phyloP scores from a whole-genome alignment of 352 stramenopile genomes.

The Globisporangium abappressorium region DNA sequence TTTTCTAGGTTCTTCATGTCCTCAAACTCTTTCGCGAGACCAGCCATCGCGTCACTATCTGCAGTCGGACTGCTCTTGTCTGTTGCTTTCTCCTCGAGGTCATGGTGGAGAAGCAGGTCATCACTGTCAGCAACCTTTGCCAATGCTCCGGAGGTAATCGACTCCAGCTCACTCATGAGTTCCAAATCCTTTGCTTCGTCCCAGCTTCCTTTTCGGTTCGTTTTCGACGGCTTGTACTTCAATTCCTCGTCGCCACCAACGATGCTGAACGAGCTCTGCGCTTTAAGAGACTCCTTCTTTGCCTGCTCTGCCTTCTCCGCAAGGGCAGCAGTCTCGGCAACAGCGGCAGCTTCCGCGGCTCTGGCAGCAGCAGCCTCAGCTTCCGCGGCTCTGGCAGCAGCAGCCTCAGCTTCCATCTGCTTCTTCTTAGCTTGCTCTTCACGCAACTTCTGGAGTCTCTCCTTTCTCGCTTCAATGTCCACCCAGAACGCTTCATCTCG shows the following conservation, averaged over 20 bases:
- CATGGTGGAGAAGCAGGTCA: slow-evolving; percentile 21
- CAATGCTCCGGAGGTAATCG: slow-evolving; percentile 57
- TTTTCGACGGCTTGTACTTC: slow-evolving; percentile 25
- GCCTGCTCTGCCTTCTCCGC: slow-evolving; percentile 35
- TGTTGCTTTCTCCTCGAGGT: slow-evolving; percentile 46
- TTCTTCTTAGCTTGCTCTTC: slow-evolving; percentile 73
- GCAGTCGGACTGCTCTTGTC: slow-evolving; percentile 12
- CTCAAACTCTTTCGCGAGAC: slow-evolving; percentile 67
- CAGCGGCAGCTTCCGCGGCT: slow-evolving; percentile 31
- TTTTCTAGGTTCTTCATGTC: slow-evolving; percentile 84
- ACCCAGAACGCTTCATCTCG: slow-evolving; percentile 84
- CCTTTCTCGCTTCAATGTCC: slow-evolving; percentile 82
- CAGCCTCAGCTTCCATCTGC: slow-evolving; percentile 48
- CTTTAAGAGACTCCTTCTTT: slow-evolving; percentile 30
- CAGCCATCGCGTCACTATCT: slow-evolving; percentile 32
- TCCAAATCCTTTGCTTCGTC: slow-evolving; percentile 85
- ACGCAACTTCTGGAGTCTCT: slow-evolving; percentile 61
- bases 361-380: slow-evolving; percentile 41
- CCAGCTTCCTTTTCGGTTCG: slow-evolving; percentile 75
- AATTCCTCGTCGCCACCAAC: slow-evolving; percentile 58
- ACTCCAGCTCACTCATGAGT: slow-evolving; percentile 84
- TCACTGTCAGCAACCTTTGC: slow-evolving; percentile 37
- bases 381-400: slow-evolving; percentile 37
- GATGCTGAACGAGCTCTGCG: slow-evolving; percentile 76
- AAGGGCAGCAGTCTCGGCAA: slow-evolving; percentile 32